Evolutionary conservation across 2,329 filamentous ascomycete genomes (phyloP).

Genomic region (Stagonosporopsis rhizophila): DNA sequence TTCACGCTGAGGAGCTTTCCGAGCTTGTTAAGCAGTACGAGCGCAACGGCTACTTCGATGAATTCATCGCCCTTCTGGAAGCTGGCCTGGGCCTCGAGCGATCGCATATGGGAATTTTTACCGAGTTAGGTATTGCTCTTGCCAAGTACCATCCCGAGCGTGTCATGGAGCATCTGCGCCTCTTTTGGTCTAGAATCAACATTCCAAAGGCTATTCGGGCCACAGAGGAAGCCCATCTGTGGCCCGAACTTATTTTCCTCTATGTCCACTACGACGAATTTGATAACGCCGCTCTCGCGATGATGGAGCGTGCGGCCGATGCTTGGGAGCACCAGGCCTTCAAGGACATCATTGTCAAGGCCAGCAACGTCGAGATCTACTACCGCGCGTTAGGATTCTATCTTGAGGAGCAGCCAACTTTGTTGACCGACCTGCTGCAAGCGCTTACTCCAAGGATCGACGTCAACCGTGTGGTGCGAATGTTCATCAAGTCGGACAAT

Average conservation of each 20-base stretch:
- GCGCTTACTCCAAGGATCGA: constrained; percentile 92
- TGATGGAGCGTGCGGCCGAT: constrained; percentile 97
- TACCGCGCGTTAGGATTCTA: constrained; percentile 98
- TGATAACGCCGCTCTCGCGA: constrained; percentile 94
- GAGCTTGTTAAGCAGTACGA: constrained; percentile 97
- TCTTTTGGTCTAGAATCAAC: constrained; percentile 98
- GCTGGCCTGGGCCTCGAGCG: constrained; percentile 92
- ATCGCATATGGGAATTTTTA: constrained; percentile 96
- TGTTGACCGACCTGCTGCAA: constrained; percentile 94
- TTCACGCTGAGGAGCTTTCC: constrained; percentile 94
- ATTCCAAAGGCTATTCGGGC: constrained; percentile 95
- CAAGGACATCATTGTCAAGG: constrained; percentile 98
- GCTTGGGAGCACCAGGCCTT: constrained; percentile 99
- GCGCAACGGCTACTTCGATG: constrained; percentile 95
- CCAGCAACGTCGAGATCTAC: constrained; percentile 98
- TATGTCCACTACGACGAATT: constrained; percentile 99
- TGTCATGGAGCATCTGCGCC: constrained; percentile 97
- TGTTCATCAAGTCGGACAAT: constrained; percentile 99
- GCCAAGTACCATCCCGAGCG: constrained; percentile 95
- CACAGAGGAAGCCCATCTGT: constrained; percentile 92
- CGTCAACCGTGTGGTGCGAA: constrained; percentile 97
- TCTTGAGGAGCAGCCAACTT: constrained; percentile 92
- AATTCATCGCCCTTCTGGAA: constrained; percentile 92
- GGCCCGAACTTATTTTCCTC: constrained; percentile 97
- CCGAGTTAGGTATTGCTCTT: constrained; percentile 86